phyloP scores from a whole-genome alignment of 768 basidiomycete species.

The Guyanaporus albipodus region DNA sequence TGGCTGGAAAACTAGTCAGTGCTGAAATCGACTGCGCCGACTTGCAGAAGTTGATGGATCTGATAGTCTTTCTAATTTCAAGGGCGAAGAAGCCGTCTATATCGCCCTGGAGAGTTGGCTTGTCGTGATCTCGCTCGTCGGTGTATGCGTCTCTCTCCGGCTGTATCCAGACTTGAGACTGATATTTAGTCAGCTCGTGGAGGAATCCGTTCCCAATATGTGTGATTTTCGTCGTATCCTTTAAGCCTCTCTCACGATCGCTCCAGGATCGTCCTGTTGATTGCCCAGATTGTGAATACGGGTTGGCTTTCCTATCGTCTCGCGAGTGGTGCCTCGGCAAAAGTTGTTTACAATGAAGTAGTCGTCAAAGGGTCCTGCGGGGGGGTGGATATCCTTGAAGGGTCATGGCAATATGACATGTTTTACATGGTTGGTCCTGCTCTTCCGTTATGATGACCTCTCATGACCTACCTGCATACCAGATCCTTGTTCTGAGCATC shows the following conservation, averaged over 20 bases:
- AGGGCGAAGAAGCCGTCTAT: constrained; percentile 46
- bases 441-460: background rate
- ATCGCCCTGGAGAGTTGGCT: constrained; percentile 48
- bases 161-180: background rate
- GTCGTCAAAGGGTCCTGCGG: constrained; percentile 39
- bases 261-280: constrained; percentile 34
- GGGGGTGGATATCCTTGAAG: constrained; percentile 38
- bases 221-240: constrained; percentile 17
- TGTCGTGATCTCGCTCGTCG: constrained; percentile 41
- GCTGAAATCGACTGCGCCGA: background rate
- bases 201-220: constrained; percentile 51
- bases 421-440: constrained; percentile 33
- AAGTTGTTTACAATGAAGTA: constrained; percentile 30
- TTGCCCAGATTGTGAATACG: constrained; percentile 44
- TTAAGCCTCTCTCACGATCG: background rate
- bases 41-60: background rate
- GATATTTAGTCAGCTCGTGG: constrained; percentile 38
- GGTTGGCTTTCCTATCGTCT: constrained; percentile 47
- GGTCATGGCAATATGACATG: constrained; percentile 37
- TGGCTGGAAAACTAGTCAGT: constrained; percentile 47
- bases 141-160: constrained; percentile 32
- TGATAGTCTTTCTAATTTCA: constrained; percentile 25
- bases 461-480: constrained; percentile 17
- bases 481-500: constrained; percentile 38
- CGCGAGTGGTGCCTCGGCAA: constrained; percentile 29